Percentiles rank a stretch among this genome's conserved stretches.
These are phyloP conservation scores for Hypoxylon crocopeplum DNA, from an alignment of 495 filamentous ascomycete species.

Conservation along the genomic window DNA sequence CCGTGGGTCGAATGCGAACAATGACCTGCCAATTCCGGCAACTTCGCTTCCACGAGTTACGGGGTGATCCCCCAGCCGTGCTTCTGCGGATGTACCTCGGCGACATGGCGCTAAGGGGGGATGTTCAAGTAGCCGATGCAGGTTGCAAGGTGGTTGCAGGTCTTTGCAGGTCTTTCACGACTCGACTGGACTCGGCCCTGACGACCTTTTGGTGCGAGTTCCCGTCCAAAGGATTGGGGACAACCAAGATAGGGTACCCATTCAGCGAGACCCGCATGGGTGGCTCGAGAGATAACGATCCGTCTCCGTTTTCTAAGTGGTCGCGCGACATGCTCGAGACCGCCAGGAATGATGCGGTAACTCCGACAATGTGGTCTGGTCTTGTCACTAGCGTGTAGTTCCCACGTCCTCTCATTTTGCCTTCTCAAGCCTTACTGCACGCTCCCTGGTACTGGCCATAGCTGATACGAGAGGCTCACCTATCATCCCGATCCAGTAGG, in stretches of 20 bases:
- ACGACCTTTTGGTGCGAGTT: background rate
- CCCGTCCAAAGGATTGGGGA: background rate
- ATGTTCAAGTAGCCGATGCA: background rate
- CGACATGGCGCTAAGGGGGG: slow-evolving; percentile 10
- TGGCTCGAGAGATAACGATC: slow-evolving; percentile 24
- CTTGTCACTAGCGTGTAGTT: slow-evolving; percentile 11
- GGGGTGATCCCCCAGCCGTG: slow-evolving; percentile 23
- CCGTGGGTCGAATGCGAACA: slow-evolving; percentile 11
- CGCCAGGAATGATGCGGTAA: slow-evolving; percentile 25
- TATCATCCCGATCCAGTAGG: slow-evolving; percentile 15
- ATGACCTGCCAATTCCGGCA: slow-evolving; percentile 29
- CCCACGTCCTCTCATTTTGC: slow-evolving; percentile 10
- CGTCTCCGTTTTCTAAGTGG: slow-evolving; percentile 22
- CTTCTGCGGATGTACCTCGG: slow-evolving; percentile 35
- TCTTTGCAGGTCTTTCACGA: slow-evolving; percentile 9
- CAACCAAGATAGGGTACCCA: background rate
- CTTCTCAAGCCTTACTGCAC: slow-evolving; percentile 12
- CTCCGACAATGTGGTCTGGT: slow-evolving; percentile 25
- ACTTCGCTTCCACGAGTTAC: background rate
- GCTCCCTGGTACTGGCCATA: background rate
- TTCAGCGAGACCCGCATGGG: slow-evolving; percentile 23
- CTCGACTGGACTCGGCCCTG: slow-evolving; percentile 3
- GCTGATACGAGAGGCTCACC: slow-evolving; percentile 31
- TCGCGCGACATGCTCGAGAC: slow-evolving; percentile 21
- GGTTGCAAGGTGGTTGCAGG: too few species aligned